Evolutionary conservation across 345 rosid species (phyloP).

Genomic region (Aquilaria sinensis): DNA sequence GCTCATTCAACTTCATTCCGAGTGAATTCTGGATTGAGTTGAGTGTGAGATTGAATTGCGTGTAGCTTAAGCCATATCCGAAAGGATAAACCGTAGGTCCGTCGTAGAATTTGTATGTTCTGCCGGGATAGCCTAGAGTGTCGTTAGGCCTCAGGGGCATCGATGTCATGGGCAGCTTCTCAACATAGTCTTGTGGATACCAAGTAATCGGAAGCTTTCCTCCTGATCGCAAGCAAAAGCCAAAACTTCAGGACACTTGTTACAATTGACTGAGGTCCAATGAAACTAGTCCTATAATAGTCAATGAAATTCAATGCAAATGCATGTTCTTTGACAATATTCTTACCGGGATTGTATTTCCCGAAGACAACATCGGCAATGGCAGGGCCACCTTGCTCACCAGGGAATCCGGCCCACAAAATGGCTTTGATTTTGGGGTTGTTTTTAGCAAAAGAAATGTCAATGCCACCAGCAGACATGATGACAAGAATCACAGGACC

Average conservation of each 20-base stretch:
- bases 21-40: background rate
- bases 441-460: slow-evolving; percentile 29
- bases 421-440: slow-evolving; percentile 27
- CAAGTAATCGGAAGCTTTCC: slow-evolving; percentile 44
- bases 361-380: slow-evolving; percentile 63
- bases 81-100: slow-evolving; percentile 42
- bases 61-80: slow-evolving; percentile 40
- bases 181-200: slow-evolving; percentile 16
- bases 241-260: too few species aligned
- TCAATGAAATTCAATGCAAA: background rate
- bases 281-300: background rate
- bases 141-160: slow-evolving; percentile 31
- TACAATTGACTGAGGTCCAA: background rate
- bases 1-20: slow-evolving; percentile 3
- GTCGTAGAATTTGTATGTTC: slow-evolving; percentile 39
- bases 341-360: slow-evolving; percentile 36
- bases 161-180: slow-evolving; percentile 36
- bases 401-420: slow-evolving; percentile 67
- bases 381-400: slow-evolving; percentile 62
- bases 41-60: slow-evolving; percentile 15
- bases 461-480: slow-evolving; percentile 43
- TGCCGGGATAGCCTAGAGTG: slow-evolving; percentile 27
- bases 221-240: slow-evolving; percentile 13
- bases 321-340: background rate
- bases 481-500: slow-evolving; percentile 59